A percentile compares a stretch with the other conserved stretches of the same genome.
phyloP scores from a whole-genome alignment of 2,329 filamentous ascomycete genomes.

The Aspergillus sp. region DNA sequence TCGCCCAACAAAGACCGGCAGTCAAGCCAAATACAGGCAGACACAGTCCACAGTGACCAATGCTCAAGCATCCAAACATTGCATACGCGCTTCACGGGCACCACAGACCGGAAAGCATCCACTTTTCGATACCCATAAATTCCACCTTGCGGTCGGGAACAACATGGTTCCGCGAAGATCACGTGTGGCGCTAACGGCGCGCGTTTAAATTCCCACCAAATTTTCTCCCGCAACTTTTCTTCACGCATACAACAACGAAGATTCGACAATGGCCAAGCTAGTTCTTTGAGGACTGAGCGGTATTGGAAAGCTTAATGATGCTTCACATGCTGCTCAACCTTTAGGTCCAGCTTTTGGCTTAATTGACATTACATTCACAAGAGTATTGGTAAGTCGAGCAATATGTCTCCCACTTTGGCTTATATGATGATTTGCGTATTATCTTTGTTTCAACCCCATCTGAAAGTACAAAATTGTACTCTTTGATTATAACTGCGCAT shows the following conservation, averaged over 20 bases:
- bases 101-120: background rate
- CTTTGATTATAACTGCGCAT: conserved; percentile 36
- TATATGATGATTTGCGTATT: conserved; percentile 38
- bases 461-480: conserved; percentile 31
- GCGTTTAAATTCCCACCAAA: conserved; percentile 22
- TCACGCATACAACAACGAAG: background rate
- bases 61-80: background rate
- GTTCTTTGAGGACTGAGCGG: background rate
- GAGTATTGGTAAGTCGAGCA: conserved; percentile 14
- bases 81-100: background rate
- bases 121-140: background rate
- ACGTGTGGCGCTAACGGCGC: conserved; percentile 27
- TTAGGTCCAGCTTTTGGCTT: background rate
- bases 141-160: conserved; percentile 9
- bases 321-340: background rate
- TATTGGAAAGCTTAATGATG: background rate
- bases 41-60: background rate
- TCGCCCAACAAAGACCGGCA: background rate
- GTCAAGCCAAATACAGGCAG: background rate
- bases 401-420: background rate
- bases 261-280: background rate
- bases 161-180: conserved; percentile 20
- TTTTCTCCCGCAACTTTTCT: conserved; percentile 11
- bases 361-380: background rate
- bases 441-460: conserved; percentile 46